A percentile compares a stretch with the other conserved stretches of the same genome.
phyloP scores from a whole-genome alignment of 192 early-diverging fungal genomes.

The Podila verticillata region DNA sequence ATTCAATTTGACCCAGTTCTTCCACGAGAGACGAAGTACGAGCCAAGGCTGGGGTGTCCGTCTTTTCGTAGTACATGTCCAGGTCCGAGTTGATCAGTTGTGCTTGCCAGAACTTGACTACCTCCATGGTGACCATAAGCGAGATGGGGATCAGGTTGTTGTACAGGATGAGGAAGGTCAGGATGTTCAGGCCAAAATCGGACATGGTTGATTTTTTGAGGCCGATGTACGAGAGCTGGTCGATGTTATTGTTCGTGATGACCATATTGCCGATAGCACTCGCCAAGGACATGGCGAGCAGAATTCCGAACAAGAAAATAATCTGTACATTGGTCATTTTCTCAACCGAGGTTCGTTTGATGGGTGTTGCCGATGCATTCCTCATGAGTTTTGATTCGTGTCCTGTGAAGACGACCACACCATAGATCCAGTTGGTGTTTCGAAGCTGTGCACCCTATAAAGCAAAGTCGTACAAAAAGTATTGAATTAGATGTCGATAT shows the following conservation, averaged over 20 bases:
- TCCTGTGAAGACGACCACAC: constrained; percentile 94
- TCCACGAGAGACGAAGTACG: constrained; percentile 94
- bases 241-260: constrained; percentile 54
- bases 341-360: constrained; percentile 92
- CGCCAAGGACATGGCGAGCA: constrained; percentile 84
- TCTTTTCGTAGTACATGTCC: constrained; percentile 96
- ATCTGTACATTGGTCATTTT: constrained; percentile 94
- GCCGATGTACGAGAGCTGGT: constrained; percentile 27
- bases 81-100: constrained; percentile 90
- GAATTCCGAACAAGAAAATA: constrained; percentile 89
- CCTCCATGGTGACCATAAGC: constrained; percentile 98
- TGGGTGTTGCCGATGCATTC: constrained; percentile 92
- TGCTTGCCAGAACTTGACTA: constrained; percentile 94
- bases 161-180: constrained; percentile 98
- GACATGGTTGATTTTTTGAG: constrained; percentile 16
- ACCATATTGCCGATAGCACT: constrained; percentile 87
- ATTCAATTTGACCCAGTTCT: constrained; percentile 97
- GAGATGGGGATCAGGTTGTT: constrained; percentile 99
- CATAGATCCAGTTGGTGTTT: constrained; percentile 96
- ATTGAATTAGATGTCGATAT: background rate
- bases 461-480: background rate
- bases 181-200: constrained; percentile 87
- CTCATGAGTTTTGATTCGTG: constrained; percentile 98
- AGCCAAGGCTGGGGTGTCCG: constrained; percentile 92
- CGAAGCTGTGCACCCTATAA: constrained; percentile 86